phyloP scores from a whole-genome alignment of 2,329 filamentous ascomycete species.

The Fusarium compactum region DNA sequence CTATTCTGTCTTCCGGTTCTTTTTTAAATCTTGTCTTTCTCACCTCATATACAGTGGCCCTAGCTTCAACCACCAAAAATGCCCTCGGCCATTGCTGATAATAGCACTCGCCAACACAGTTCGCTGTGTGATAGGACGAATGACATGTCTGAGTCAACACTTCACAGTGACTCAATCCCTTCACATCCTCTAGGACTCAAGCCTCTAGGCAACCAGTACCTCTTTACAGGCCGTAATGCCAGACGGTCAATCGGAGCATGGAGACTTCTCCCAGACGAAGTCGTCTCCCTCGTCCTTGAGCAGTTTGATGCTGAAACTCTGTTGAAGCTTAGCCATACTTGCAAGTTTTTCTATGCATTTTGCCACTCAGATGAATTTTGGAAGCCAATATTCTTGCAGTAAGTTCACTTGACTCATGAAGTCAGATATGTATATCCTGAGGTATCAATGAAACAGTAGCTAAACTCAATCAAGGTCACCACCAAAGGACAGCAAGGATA shows the following conservation, averaged over 20 bases:
- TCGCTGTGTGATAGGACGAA: conserved; percentile 40
- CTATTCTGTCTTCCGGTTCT: neutral
- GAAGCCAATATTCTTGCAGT: conserved; percentile 88
- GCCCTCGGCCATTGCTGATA: conserved; percentile 36
- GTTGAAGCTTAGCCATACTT: conserved; percentile 77
- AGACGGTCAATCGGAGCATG: conserved; percentile 75
- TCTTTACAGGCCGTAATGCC: conserved; percentile 74
- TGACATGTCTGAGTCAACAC: conserved; percentile 45
- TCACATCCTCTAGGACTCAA: conserved; percentile 86
- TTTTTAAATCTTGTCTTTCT: neutral
- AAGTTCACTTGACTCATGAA: conserved; percentile 59
- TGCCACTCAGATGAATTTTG: conserved; percentile 87
- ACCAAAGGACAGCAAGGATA: conserved; percentile 49
- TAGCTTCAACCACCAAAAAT: conserved; percentile 24
- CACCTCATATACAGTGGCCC: conserved; percentile 1
- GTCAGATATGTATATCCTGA: conserved; percentile 9
- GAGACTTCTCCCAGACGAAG: conserved; percentile 80
- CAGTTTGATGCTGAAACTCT: conserved; percentile 74
- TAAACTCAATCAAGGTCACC: conserved; percentile 45
- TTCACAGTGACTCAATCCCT: conserved; percentile 67
- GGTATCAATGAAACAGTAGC: conserved; percentile 17
- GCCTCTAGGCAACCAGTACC: conserved; percentile 84
- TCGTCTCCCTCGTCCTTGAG: conserved; percentile 81
- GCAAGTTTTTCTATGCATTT: conserved; percentile 88
- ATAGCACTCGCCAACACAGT: conserved; percentile 24